Conservation (phyloP, 1,284 basidiomycete genomes). For the Apiotrichum laibachii region DNA sequence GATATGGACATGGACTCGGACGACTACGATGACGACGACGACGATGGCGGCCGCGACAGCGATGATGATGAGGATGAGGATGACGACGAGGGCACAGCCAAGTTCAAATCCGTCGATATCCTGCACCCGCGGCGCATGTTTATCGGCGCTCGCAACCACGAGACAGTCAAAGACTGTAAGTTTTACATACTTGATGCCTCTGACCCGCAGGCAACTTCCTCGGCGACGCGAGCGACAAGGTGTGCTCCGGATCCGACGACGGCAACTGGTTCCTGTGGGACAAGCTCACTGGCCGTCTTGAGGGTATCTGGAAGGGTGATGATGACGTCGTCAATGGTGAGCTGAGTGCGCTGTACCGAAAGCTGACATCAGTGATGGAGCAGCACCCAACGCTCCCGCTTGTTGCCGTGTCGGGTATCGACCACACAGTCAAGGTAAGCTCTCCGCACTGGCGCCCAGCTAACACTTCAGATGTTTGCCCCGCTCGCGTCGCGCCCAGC, state of each 20-base stretch:
- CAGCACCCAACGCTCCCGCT: conserved; percentile 76
- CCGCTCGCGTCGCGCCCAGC: neutral
- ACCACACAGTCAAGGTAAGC: conserved; percentile 76
- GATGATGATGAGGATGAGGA: too few species aligned
- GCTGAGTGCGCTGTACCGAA: neutral
- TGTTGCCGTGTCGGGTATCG: conserved; percentile 83
- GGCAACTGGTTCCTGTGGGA: conserved; percentile 74
- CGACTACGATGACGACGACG: conserved; percentile 24
- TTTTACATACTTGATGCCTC: neutral
- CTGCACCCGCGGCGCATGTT: conserved; percentile 68
- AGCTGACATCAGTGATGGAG: conserved; percentile 58
- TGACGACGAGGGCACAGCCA: conserved; percentile 16
- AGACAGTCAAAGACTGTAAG: conserved; percentile 88
- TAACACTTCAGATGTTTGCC: conserved; percentile 5
- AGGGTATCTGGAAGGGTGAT: conserved; percentile 81
- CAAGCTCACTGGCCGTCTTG: conserved; percentile 63
- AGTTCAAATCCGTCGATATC: conserved; percentile 55
- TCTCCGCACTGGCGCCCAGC: neutral
- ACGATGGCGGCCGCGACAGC: too few species aligned
- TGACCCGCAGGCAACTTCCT: conserved; percentile 69
- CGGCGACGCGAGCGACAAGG: conserved; percentile 70
- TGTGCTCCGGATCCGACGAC: conserved; percentile 86
- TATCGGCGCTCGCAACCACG: conserved; percentile 72
- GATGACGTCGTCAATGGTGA: conserved; percentile 69
- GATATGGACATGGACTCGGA: conserved; percentile 34